Evolutionary conservation across 176 grass and related monocot species (phyloP).

Genomic region (Carex parvula): DNA sequence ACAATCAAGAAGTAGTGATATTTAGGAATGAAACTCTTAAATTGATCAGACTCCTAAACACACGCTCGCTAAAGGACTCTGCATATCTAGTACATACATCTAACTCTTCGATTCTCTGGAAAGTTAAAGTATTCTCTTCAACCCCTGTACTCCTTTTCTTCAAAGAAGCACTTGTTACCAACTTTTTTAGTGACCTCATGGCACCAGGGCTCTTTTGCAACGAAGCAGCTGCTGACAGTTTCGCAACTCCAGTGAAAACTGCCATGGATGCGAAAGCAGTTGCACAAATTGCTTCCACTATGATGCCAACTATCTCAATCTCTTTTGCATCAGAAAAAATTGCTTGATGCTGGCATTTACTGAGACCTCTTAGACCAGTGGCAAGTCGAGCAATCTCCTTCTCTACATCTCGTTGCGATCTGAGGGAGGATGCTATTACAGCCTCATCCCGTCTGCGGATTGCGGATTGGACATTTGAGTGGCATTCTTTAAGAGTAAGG

Average conservation of each 20-base stretch:
- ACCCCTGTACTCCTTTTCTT: background rate
- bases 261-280: constrained; percentile 35
- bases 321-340: constrained; percentile 21
- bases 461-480: constrained; percentile 37
- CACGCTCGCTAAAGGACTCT: constrained; percentile 51
- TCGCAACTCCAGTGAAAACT: constrained; percentile 33
- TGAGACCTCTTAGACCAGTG: background rate
- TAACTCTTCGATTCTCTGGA: constrained; percentile 52
- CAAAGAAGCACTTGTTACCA: background rate
- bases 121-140: constrained; percentile 20
- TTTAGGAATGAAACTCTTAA: constrained; percentile 66
- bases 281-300: constrained; percentile 37
- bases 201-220: constrained; percentile 22
- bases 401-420: constrained; percentile 37
- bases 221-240: constrained; percentile 29
- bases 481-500: constrained; percentile 38
- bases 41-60: constrained; percentile 61
- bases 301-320: constrained; percentile 35
- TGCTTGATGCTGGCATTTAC: background rate
- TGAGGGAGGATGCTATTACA: constrained; percentile 24
- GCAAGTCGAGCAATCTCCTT: constrained; percentile 50
- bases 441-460: constrained; percentile 35
- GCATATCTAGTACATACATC: constrained; percentile 54
- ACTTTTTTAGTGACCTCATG: background rate
- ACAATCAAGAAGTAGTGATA: constrained; percentile 52